Base-by-base conservation (phyloP, 352 stramenopile genomes). In the Globisporangium nunn region DNA sequence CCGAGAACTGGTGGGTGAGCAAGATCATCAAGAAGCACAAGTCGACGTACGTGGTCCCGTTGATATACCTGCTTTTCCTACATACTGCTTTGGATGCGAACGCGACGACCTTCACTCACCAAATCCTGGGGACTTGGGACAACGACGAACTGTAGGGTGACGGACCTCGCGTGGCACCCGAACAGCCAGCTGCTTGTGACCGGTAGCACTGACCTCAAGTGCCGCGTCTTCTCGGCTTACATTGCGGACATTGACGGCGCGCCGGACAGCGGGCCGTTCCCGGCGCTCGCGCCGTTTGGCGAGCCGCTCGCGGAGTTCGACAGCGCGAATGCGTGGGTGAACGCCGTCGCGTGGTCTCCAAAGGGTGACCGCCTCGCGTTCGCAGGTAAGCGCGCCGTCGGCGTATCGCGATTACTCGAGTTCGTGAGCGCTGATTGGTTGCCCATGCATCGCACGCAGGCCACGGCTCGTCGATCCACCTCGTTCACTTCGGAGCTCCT, bases 1-100 rank as follows among this genome's bases (percentile, higher is more conserved):
- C 74, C 6, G 90, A 97, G 63, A 94, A 98, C 71, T 98, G 93
- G 93, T 98, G 94, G 91, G 83, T 98, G 54, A 91, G 78, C 61
- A 98, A 98, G 77, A 96, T 97, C 67, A 97, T 98, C 72, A 98
- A 98, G 71, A 96, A 96, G 64, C 90, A 98, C 79, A 98, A 98
- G 77, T 96, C 86, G 40, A 97, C 93, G 84, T 94, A 91, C 56
- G 72, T 96, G 17, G 6, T 28, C 52, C 23, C 12, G 4, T 28
- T 31, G 60, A 14, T 60, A 39, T 52, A 23, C 47, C 11, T 35
- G 41, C 12, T 56, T 5, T 15, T 43, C 44, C 12, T 29, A 5
- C 4, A 8, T 37, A 17, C 28, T 7, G 18, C n/a, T 29, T 52
- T 40, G 30, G 4, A 11, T 15, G 8, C 18, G 14, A 2, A 23